Evolutionary conservation across 371 early-diverging fungal genomes (phyloP).

Genomic region (Mucor indicus): DNA sequence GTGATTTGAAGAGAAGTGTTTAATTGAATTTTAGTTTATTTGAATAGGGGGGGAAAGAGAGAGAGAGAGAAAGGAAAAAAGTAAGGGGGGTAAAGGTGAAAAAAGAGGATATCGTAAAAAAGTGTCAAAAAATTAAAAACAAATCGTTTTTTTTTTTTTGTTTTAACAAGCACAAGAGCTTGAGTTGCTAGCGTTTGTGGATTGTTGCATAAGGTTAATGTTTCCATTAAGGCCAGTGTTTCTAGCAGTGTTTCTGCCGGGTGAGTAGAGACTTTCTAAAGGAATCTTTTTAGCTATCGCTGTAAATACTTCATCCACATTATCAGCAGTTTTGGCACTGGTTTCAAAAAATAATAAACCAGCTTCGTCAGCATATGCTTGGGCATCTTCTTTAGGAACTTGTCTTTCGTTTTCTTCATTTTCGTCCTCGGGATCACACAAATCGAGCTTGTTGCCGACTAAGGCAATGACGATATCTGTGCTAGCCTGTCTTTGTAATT

Average conservation of each 20-base stretch:
- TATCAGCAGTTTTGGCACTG: slow-evolving; percentile 85
- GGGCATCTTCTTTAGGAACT: slow-evolving; percentile 71
- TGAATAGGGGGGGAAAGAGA: too few species aligned
- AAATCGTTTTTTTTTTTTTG: neutral
- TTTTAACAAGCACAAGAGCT: slow-evolving; percentile 21
- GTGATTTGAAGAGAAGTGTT: too few species aligned
- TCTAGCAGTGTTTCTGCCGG: slow-evolving; percentile 4
- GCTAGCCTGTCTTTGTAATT: slow-evolving; percentile 93
- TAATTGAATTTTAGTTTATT: too few species aligned
- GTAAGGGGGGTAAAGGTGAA: too few species aligned
- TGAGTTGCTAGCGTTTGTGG: slow-evolving; percentile 4
- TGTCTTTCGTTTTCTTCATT: slow-evolving; percentile 61
- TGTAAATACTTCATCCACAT: slow-evolving; percentile 77
- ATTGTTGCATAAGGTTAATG: slow-evolving; percentile 20
- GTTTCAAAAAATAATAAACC: slow-evolving; percentile 84
- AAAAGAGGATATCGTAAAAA: too few species aligned
- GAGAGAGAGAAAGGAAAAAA: too few species aligned
- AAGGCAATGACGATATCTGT: slow-evolving; percentile 94
- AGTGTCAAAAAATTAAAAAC: too few species aligned
- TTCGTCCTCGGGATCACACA: slow-evolving; percentile 53
- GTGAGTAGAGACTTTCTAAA: slow-evolving; percentile 6
- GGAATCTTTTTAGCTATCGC: slow-evolving; percentile 38
- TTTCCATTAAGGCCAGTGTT: neutral
- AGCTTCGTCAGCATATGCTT: slow-evolving; percentile 76
- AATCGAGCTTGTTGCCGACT: slow-evolving; percentile 94